Conservation (phyloP, 2,329 filamentous ascomycete genomes). For the Penicillium sp. region DNA sequence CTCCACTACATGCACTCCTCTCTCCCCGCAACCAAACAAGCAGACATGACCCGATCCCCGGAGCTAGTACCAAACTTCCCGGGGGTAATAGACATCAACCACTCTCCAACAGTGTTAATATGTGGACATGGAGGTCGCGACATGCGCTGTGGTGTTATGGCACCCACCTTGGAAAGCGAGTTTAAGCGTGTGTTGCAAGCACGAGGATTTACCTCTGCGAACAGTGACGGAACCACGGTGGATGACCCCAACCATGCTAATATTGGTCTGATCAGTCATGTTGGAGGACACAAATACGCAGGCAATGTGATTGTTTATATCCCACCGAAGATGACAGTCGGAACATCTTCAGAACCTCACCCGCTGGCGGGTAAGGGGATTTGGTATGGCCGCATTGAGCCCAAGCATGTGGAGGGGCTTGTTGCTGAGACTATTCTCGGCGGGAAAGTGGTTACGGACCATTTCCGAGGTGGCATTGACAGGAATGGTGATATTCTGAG, state of each 20-base stretch:
- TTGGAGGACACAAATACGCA: conserved; percentile 92
- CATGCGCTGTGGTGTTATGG: conserved; percentile 74
- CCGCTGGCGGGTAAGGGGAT: conserved; percentile 54
- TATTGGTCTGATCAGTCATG: conserved; percentile 65
- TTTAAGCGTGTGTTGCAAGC: conserved; percentile 54
- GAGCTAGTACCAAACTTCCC: conserved; percentile 50
- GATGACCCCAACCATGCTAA: conserved; percentile 37
- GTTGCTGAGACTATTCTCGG: conserved; percentile 81
- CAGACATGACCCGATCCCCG: conserved; percentile 48
- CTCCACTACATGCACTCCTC: conserved; percentile 35
- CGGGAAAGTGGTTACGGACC: conserved; percentile 78
- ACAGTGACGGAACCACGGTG: conserved; percentile 16
- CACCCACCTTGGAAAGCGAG: conserved; percentile 67
- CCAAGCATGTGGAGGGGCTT: conserved; percentile 86
- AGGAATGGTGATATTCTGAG: conserved; percentile 70
- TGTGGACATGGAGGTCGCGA: conserved; percentile 87
- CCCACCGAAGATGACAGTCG: conserved; percentile 32
- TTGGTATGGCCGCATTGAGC: conserved; percentile 80
- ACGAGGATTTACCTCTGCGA: conserved; percentile 30
- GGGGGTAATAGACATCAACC: conserved; percentile 63
- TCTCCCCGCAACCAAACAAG: conserved; percentile 29
- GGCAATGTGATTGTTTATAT: conserved; percentile 89
- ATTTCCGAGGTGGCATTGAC: conserved; percentile 85
- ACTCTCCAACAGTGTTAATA: conserved; percentile 63
- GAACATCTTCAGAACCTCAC: conserved; percentile 21